Base-by-base conservation (phyloP, 2,329 filamentous ascomycete genomes). In the Rutstroemia sp. region DNA sequence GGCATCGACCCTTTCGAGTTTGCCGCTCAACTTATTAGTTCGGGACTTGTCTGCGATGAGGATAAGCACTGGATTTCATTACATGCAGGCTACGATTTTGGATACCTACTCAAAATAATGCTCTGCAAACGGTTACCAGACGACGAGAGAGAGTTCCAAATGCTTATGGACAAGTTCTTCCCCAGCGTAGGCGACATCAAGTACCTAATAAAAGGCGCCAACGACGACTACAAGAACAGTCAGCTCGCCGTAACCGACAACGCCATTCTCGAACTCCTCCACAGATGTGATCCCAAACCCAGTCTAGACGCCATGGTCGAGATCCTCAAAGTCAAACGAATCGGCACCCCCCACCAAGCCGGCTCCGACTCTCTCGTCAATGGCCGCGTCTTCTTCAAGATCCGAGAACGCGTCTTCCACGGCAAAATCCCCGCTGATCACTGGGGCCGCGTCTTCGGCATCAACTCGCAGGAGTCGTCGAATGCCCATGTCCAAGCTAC, bases 11-110 rank as follows among this genome's bases (percentile, higher is more conserved):
- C 91, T 1, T 80, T 86, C 60, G 86, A 91, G 54, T 99, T 99
- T 68, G 94, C 92, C 4, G 83, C 92, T 1, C 78, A 96, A 27
- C 79, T 99, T 60, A 95, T 95, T 56, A 92, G 89, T 49, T 97
- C 94, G 1, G 94, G 94, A 8, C 80, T 99, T 47, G 90, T 95
- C 12, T 87, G 94, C 66, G 84, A 89, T 62, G 86, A 94, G 40
- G 85, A 95, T 57, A 88, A 96, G 55, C 87, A 90, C 70, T 99
- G 94, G 94, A 89, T 99, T 61, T 95, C 90, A 4, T 97, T 97
- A 74, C 94, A 99, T 71, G 94, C 90, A 27, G 94, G 92, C 59
- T 99, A 99, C 73, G 94, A 99, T 75, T 97, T 99, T 73, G 94
- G 92, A 49, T 97, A 97, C 68, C 78, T 99, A 48, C 92, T 95